Evolutionary conservation across 768 basidiomycete genomes (phyloP).

Genomic region (Amanita exitialis): DNA sequence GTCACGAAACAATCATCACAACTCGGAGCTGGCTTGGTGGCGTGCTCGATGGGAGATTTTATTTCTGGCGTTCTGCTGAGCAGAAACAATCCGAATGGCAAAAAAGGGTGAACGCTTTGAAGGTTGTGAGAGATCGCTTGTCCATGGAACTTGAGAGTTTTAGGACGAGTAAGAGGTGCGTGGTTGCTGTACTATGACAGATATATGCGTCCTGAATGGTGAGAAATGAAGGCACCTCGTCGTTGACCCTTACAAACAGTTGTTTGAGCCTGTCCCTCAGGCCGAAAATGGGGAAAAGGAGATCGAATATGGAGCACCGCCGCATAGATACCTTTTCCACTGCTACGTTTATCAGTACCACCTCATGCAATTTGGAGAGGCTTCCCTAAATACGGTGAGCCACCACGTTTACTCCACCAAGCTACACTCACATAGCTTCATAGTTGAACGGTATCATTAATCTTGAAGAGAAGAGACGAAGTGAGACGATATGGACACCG

Average conservation of each 20-base stretch:
- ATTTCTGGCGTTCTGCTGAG: constrained; percentile 23
- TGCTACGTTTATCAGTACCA: constrained; percentile 67
- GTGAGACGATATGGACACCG: constrained; percentile 41
- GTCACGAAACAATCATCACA: constrained; percentile 28
- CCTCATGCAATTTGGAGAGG: constrained; percentile 27
- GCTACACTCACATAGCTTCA: constrained; percentile 11
- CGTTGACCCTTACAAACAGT: constrained; percentile 50
- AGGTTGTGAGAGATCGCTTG: constrained; percentile 27
- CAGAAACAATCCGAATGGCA: constrained; percentile 20
- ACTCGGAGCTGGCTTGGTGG: constrained; percentile 41
- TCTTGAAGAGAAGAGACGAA: constrained; percentile 39
- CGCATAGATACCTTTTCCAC: constrained; percentile 64
- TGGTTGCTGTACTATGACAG: background rate
- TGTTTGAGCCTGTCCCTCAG: constrained; percentile 25
- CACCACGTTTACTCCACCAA: background rate
- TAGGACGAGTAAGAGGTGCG: constrained; percentile 38
- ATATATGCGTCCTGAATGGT: background rate
- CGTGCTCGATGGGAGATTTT: constrained; percentile 23
- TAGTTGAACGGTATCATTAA: constrained; percentile 50
- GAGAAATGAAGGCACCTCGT: constrained; percentile 28
- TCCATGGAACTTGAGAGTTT: constrained; percentile 32
- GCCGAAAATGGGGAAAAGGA: constrained; percentile 9
- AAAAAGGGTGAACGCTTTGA: constrained; percentile 26
- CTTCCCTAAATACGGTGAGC: constrained; percentile 32
- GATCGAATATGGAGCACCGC: constrained; percentile 32